Evolutionary conservation across 176 grass and related monocot species (phyloP), one percentile per base, ranked within the genome.

Genomic region (Thinopyrum elongatum): DNA sequence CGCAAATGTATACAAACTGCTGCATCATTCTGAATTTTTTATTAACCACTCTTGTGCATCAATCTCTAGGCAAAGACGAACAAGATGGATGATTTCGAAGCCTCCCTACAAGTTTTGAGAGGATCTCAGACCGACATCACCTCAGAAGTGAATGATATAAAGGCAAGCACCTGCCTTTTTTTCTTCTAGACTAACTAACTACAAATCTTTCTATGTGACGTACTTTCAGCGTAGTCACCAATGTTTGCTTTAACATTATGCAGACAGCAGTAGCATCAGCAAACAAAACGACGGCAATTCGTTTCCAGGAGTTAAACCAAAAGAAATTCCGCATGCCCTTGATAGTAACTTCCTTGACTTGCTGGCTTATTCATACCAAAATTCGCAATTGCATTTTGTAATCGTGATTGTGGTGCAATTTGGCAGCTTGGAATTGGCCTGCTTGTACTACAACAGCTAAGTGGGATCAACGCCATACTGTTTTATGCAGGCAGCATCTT

Each of bases 401-500:
- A 60, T 22, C 76, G 4, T 60, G 2, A 35, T 58, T 15, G 15
- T 88, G 26, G 14, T 61, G 8, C 36, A 63, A 68, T n/a, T 44
- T 81, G 53, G 22, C 84, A 98, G 96, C 80, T 98, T 62, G 97
- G 97, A 73, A 96, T 93, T 88, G 92, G 94, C 25, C 88, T 99
- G 42, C 97, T 96, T 58, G 92, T 95, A 68, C 68, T 99, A 36
- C 97, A 99, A 90, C 90, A 94, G 62, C 88, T 96, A 77, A 96
- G 88, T 83, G 97, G 97, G 69, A 96, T 99, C 80, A 96, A 96
- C n/a, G 90, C 86, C 22, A 86, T 99, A 65, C 79, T 99, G 28
- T 99, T 99, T 74, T 96, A 96, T 91, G 94, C 97, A n/a, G 82
- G 97, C 84, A 90, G 72, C 85, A 99, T 96, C 84, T 98, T 98